A percentile compares a stretch with the other conserved stretches of the same genome.
phyloP scores from a whole-genome alignment of 1,284 basidiomycete species.

The Ustilago lituana region DNA sequence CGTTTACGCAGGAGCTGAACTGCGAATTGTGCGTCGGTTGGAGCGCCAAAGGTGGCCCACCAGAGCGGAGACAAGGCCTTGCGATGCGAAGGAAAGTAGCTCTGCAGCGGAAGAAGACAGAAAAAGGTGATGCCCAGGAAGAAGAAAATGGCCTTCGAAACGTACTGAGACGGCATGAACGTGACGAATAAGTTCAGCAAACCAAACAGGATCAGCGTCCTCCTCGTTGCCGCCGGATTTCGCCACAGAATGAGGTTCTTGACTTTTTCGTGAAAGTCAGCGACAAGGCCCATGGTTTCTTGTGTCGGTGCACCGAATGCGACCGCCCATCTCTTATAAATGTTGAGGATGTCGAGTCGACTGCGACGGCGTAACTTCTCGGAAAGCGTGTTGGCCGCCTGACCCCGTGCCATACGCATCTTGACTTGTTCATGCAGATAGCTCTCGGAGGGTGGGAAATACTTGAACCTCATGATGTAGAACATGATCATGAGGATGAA shows the following conservation, averaged over 20 bases:
- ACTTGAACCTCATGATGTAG: constrained; percentile 64
- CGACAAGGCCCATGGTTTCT: constrained; percentile 56
- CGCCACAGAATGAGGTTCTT: constrained; percentile 66
- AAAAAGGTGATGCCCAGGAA: constrained; percentile 62
- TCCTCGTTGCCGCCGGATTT: constrained; percentile 56
- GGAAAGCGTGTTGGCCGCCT: constrained; percentile 62
- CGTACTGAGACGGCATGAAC: constrained; percentile 50
- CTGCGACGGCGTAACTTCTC: constrained; percentile 60
- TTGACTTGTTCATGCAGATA: constrained; percentile 63
- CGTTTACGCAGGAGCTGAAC: constrained; percentile 62
- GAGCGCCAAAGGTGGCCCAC: constrained; percentile 65
- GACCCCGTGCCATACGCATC: constrained; percentile 62
- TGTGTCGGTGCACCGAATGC: constrained; percentile 57
- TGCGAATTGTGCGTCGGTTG: constrained; percentile 65
- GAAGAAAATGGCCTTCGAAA: constrained; percentile 58
- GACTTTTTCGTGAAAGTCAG: constrained; percentile 66
- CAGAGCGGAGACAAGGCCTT: constrained; percentile 64
- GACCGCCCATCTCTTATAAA: constrained; percentile 63
- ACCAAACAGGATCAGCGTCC: constrained; percentile 55
- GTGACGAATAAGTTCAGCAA: constrained; percentile 55
- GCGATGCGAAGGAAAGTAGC: constrained; percentile 65
- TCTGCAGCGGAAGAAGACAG: constrained; percentile 61
- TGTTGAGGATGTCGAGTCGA: constrained; percentile 63
- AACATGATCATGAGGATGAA: constrained; percentile 62
- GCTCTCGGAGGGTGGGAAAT: constrained; percentile 64